Evolutionary conservation across 2,329 filamentous ascomycete genomes (phyloP).

Genomic region (Sporothrix protearum): DNA sequence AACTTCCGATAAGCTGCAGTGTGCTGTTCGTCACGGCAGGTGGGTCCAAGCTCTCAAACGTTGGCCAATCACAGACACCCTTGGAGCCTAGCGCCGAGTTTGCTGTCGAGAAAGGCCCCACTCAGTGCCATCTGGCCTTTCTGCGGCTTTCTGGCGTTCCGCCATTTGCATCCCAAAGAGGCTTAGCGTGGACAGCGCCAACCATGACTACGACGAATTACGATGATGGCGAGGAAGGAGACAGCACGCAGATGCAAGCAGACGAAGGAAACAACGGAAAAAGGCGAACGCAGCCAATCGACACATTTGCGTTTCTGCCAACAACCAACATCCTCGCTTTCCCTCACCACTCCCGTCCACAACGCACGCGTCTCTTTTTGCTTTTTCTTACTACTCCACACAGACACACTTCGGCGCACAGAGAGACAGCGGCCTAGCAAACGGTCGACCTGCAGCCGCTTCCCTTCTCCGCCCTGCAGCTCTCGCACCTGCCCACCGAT

Average conservation of each 20-base stretch:
- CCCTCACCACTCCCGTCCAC: not conserved
- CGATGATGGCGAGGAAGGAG: not conserved
- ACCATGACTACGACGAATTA: not conserved
- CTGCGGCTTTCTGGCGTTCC: conserved; percentile 1
- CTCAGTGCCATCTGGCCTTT: conserved; percentile 18
- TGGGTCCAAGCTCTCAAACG: not conserved
- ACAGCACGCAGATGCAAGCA: conserved; percentile 1
- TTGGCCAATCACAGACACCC: not conserved
- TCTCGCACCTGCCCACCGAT: not conserved
- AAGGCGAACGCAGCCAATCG: not conserved
- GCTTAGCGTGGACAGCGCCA: not conserved
- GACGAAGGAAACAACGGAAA: conserved; percentile 9
- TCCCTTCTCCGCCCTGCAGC: not conserved
- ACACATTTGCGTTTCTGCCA: not conserved
- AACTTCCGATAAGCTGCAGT: conserved; percentile 7
- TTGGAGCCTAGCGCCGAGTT: not conserved
- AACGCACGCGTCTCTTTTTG: not conserved
- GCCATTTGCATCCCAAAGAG: not conserved
- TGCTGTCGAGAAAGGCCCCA: not conserved
- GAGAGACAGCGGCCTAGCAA: not conserved
- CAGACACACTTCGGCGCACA: not conserved
- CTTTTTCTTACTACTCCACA: not conserved
- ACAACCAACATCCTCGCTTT: not conserved
- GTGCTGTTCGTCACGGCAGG: not conserved
- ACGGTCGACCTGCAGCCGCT: not conserved